These are phyloP conservation scores for Lactifluus echinatus DNA, from an alignment of 768 basidiomycete species.

Conservation along the genomic window DNA sequence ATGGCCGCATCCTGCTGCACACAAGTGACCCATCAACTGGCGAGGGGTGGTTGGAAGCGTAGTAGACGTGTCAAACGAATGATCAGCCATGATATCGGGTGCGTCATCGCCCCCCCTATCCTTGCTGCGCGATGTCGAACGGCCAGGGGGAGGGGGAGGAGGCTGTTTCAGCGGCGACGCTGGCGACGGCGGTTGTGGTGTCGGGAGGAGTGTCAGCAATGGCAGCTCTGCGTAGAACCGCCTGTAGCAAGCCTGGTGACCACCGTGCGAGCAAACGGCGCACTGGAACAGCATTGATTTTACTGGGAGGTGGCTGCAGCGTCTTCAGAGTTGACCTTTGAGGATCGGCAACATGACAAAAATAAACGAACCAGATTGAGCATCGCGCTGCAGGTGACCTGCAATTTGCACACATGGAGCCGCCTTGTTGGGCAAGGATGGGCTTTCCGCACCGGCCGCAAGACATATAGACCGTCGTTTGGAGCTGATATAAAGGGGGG, in stretches of 20 bases:
- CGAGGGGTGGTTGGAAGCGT: neutral
- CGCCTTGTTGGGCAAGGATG: slow-evolving; percentile 39
- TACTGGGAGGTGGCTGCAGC: slow-evolving; percentile 66
- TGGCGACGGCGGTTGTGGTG: slow-evolving; percentile 26
- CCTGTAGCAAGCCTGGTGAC: slow-evolving; percentile 71
- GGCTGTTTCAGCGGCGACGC: slow-evolving; percentile 15
- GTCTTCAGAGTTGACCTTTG: neutral
- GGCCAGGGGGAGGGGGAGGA: slow-evolving; percentile 6
- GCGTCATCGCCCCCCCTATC: slow-evolving; percentile 14
- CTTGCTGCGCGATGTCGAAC: slow-evolving; percentile 21
- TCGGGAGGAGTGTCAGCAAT: slow-evolving; percentile 43
- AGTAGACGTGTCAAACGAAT: slow-evolving; percentile 7
- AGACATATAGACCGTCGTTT: slow-evolving; percentile 61
- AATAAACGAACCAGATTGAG: slow-evolving; percentile 57
- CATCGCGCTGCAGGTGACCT: slow-evolving; percentile 40
- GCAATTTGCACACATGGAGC: slow-evolving; percentile 51
- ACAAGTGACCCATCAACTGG: slow-evolving; percentile 46
- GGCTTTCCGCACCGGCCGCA: slow-evolving; percentile 67
- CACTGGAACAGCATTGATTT: slow-evolving; percentile 64
- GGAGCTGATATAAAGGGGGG: slow-evolving; percentile 36
- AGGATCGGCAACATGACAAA: neutral
- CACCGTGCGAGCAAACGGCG: slow-evolving; percentile 69
- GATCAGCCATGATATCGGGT: slow-evolving; percentile 5
- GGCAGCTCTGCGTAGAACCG: slow-evolving; percentile 55
- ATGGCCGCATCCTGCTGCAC: slow-evolving; percentile 79